Evolutionary conservation across 2,329 filamentous ascomycete genomes (phyloP).

Genomic region (Fusarium siculi): DNA sequence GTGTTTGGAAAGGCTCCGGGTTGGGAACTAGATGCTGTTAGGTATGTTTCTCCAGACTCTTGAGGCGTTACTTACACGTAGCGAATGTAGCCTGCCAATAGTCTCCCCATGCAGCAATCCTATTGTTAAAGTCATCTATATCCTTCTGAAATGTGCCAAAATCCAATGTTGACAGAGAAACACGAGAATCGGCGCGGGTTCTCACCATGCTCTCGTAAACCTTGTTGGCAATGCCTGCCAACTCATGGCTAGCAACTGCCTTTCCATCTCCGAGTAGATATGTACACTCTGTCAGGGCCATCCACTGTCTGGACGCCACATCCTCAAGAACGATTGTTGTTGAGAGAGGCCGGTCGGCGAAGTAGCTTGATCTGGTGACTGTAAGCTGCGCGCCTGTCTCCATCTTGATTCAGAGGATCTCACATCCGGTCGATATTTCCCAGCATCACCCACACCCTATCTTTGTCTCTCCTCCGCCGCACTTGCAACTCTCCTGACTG

Average conservation of each 20-base stretch:
- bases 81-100: background rate
- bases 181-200: accelerated
- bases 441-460: background rate
- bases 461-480: background rate
- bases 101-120: background rate
- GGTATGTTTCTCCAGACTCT: background rate
- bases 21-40: background rate
- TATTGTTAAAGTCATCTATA: background rate
- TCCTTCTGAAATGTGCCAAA: accelerated
- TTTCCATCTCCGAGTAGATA: background rate
- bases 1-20: background rate
- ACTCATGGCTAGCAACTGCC: background rate
- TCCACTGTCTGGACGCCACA: background rate
- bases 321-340: accelerated
- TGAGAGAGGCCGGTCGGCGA: background rate
- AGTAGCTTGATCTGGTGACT: background rate
- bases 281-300: background rate
- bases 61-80: background rate
- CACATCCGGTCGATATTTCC: background rate
- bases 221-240: background rate
- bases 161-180: background rate
- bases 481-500: background rate
- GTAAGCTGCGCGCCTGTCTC: background rate
- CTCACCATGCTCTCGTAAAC: background rate
- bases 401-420: background rate